Conservation (phyloP, 139 green algal species). For the Pleodorina starrii region DNA sequence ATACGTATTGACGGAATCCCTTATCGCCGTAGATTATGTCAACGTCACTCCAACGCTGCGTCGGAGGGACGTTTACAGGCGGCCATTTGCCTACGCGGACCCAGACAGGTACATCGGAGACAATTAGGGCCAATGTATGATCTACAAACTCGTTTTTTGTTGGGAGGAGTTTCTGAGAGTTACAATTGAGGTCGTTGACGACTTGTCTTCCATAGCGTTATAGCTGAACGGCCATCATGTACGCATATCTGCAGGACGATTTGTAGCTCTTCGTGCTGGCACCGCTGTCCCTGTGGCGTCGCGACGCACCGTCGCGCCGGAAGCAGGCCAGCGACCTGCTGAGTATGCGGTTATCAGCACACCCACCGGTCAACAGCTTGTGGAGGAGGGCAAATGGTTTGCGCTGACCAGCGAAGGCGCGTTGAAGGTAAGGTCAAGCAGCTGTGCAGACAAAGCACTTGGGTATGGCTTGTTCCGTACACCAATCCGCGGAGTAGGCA, state of each 20-base stretch:
- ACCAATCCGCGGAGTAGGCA: too few relatives aligned
- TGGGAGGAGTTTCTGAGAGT: too few relatives aligned
- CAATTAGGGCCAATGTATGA: too few relatives aligned
- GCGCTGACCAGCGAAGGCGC: background rate
- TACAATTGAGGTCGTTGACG: too few relatives aligned
- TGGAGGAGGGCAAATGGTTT: constrained; percentile 49
- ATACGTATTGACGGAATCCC: too few relatives aligned
- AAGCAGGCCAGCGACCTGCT: background rate
- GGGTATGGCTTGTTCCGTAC: too few relatives aligned
- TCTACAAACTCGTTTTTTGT: too few relatives aligned
- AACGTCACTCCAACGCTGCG: background rate
- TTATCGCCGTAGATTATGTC: too few relatives aligned
- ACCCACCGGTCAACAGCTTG: background rate
- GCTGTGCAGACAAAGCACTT: too few relatives aligned
- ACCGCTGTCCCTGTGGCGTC: background rate
- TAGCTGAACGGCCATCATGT: too few relatives aligned
- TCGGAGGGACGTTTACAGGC: background rate
- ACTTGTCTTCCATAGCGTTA: too few relatives aligned
- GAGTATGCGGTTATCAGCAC: constrained; percentile 43
- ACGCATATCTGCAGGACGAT: too few relatives aligned
- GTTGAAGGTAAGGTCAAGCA: background rate
- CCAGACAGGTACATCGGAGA: background rate
- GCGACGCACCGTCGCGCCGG: background rate
- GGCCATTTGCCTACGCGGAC: background rate
- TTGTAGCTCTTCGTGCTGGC: background rate